A percentile compares a stretch with the other conserved stretches of the same genome.
Conservation (phyloP, 1,284 basidiomycete genomes). For the Sphaerobolus stellatus region DNA sequence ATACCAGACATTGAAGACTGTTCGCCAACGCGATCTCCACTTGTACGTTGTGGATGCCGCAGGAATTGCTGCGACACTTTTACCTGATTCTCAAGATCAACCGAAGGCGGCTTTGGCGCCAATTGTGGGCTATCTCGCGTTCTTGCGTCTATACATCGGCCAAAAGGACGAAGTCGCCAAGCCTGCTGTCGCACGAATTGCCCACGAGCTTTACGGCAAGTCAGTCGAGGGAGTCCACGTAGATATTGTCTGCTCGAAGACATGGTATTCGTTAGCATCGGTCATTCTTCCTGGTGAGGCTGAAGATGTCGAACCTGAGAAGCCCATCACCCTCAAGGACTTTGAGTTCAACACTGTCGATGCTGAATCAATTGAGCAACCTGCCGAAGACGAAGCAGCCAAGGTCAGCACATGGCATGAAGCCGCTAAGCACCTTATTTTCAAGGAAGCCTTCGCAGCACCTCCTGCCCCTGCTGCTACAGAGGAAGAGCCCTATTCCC, state of each 20-base stretch:
- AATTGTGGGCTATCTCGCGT: constrained; percentile 59
- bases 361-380: constrained; percentile 49
- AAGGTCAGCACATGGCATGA: constrained; percentile 76
- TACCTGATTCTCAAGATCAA: constrained; percentile 26
- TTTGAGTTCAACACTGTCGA: constrained; percentile 74
- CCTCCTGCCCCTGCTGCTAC: constrained; percentile 35
- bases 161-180: constrained; percentile 41
- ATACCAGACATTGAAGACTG: constrained; percentile 37
- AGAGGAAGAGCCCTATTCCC: constrained; percentile 46
- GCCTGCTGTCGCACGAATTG: constrained; percentile 49
- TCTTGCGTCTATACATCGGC: constrained; percentile 73
- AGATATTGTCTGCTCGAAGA: constrained; percentile 44
- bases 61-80: constrained; percentile 38
- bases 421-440: constrained; percentile 86
- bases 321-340: constrained; percentile 43
- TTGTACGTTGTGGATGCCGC: constrained; percentile 61
- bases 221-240: constrained; percentile 45
- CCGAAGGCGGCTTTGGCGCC: constrained; percentile 46
- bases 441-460: constrained; percentile 78
- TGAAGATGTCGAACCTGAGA: constrained; percentile 22
- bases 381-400: constrained; percentile 59
- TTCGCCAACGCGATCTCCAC: constrained; percentile 49
- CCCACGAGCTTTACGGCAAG: constrained; percentile 42
- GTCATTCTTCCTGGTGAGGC: constrained; percentile 39
- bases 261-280: constrained; percentile 60